Evolutionary conservation across 2,329 filamentous ascomycete genomes (phyloP).

Genomic region (Calonectria honghensis): DNA sequence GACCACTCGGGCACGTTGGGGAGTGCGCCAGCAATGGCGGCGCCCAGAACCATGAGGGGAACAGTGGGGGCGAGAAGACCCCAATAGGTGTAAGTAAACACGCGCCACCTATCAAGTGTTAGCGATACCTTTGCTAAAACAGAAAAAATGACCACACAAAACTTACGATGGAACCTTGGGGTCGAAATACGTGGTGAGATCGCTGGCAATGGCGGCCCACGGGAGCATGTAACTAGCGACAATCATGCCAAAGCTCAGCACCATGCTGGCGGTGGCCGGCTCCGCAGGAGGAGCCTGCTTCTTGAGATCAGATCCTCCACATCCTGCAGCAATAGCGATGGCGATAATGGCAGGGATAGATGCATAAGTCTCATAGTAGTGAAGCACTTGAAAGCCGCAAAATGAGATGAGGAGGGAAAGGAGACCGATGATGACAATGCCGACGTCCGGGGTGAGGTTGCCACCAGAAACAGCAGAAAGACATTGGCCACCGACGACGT

Average conservation of each 20-base stretch:
- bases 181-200: constrained; percentile 77
- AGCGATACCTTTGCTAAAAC: not conserved
- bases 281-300: constrained; percentile 66
- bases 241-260: constrained; percentile 76
- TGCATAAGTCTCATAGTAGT: constrained; percentile 75
- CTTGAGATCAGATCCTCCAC: constrained; percentile 69
- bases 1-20: constrained; percentile 72
- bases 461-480: constrained; percentile 72
- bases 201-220: constrained; percentile 75
- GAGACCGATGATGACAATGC: constrained; percentile 77
- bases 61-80: constrained; percentile 74
- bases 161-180: constrained; percentile 71
- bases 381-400: constrained; percentile 74
- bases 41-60: constrained; percentile 77
- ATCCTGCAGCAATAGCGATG: constrained; percentile 73
- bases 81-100: constrained; percentile 74
- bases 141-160: not conserved
- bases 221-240: constrained; percentile 79
- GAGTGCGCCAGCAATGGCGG: constrained; percentile 78
- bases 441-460: constrained; percentile 70
- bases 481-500: constrained; percentile 76
- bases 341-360: constrained; percentile 74
- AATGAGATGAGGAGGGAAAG: constrained; percentile 77
- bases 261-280: constrained; percentile 65
- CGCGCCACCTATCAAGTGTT: constrained; percentile 57